Evolutionary conservation across 805 yeast species (phyloP).

Genomic region (Zygosaccharomyces bisporus): DNA sequence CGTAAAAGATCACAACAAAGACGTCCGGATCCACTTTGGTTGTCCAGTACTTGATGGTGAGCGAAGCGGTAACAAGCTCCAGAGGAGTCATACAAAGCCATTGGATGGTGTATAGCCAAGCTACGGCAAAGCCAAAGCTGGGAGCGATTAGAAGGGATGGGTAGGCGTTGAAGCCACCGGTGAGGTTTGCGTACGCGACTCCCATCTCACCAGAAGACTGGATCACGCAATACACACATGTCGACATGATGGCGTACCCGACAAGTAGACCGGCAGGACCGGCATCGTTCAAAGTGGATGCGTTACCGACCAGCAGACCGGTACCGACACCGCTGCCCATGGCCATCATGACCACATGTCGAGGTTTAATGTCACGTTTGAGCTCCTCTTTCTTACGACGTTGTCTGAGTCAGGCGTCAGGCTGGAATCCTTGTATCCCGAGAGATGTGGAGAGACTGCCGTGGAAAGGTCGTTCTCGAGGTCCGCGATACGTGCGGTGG

Average conservation of each 20-base stretch:
- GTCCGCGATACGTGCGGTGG: conserved; percentile 25
- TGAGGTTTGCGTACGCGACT: conserved; percentile 56
- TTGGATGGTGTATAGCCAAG: conserved; percentile 66
- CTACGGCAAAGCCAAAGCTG: conserved; percentile 67
- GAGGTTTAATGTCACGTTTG: conserved; percentile 34
- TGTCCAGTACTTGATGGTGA: conserved; percentile 54
- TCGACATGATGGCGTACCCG: conserved; percentile 57
- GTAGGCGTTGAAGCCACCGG: conserved; percentile 60
- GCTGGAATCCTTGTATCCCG: conserved; percentile 10
- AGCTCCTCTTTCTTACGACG: conserved; percentile 20
- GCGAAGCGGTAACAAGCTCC: conserved; percentile 61
- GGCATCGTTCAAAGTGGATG: conserved; percentile 51
- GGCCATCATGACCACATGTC: conserved; percentile 72
- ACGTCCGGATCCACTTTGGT: conserved; percentile 48
- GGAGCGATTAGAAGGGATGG: conserved; percentile 62
- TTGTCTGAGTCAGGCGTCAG: conserved; percentile 4
- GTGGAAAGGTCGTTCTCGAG: conserved; percentile 28
- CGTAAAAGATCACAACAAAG: conserved; percentile 55
- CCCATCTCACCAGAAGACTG: conserved; percentile 66
- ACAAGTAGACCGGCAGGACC: conserved; percentile 64
- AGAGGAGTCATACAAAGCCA: conserved; percentile 63
- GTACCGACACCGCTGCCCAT: conserved; percentile 75
- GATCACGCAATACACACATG: conserved; percentile 57
- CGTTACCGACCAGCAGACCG: conserved; percentile 69
- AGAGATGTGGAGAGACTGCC: conserved; percentile 14